A percentile compares a stretch with the other conserved stretches of the same genome.
These are phyloP conservation scores for Alternaria angustiovoidea DNA, from an alignment of 2,329 filamentous ascomycete genomes.

Conservation along the genomic window DNA sequence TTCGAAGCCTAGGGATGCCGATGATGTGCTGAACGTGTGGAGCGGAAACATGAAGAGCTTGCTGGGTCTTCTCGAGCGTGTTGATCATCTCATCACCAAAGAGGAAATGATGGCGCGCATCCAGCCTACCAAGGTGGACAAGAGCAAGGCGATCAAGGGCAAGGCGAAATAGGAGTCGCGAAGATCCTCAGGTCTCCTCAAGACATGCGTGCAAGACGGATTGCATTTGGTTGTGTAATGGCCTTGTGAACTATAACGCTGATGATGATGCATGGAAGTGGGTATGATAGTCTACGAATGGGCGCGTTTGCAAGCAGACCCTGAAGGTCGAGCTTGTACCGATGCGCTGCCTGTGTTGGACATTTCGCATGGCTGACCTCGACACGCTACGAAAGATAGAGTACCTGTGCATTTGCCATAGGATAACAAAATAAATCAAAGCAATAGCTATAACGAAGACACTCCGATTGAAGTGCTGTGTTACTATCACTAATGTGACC, in stretches of 20 bases:
- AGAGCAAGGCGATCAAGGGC: constrained; percentile 50
- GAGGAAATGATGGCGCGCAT: constrained; percentile 99
- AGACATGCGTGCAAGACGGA: constrained; percentile 23
- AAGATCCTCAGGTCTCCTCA: constrained; percentile 9
- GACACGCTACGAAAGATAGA: background rate
- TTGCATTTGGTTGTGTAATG: background rate
- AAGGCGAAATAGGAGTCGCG: constrained; percentile 38
- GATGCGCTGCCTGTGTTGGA: background rate
- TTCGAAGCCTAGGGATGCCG: constrained; percentile 90
- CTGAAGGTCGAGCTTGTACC: background rate
- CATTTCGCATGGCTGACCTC: background rate
- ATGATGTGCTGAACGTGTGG: constrained; percentile 98
- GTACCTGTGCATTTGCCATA: background rate
- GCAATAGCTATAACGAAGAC: background rate
- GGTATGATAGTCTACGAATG: background rate
- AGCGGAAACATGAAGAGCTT: constrained; percentile 97
- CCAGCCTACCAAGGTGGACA: constrained; percentile 67
- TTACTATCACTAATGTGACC: background rate
- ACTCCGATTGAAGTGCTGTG: background rate
- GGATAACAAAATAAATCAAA: background rate
- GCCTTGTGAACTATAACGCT: constrained; percentile 1
- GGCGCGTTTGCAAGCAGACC: background rate
- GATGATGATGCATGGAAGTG: constrained; percentile 8
- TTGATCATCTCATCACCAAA: constrained; percentile 98
- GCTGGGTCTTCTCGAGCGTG: constrained; percentile 83